Evolutionary conservation across 2,329 filamentous ascomycete species (phyloP).

Genomic region (Diaporthe capsici): DNA sequence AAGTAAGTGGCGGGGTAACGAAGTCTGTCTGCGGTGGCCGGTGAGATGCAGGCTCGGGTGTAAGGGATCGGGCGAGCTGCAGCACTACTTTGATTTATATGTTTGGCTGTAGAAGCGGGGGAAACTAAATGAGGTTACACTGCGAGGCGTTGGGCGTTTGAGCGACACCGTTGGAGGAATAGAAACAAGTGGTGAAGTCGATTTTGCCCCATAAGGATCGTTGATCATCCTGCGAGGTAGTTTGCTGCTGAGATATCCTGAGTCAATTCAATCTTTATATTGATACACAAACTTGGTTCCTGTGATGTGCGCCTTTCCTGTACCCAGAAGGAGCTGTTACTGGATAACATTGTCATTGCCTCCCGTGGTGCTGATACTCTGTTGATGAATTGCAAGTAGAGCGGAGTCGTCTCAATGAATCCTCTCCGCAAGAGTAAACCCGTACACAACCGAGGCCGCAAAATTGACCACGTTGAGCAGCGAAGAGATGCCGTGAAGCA

Average conservation of each 20-base stretch:
- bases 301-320: not conserved
- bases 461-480: conserved; percentile 82
- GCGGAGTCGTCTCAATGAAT: conserved; percentile 57
- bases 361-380: not conserved
- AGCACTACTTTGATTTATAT: not conserved
- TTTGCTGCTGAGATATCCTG: conserved; percentile 6
- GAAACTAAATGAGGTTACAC: not conserved
- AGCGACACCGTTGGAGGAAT: not conserved
- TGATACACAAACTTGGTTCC: not conserved
- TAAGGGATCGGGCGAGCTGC: not conserved
- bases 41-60: not conserved
- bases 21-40: too few relatives aligned
- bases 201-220: not conserved
- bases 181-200: not conserved
- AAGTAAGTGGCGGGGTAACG: too few relatives aligned
- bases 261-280: conserved; percentile 9
- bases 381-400: not conserved
- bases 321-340: not conserved
- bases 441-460: conserved; percentile 81
- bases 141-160: conserved; percentile 28
- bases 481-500: conserved; percentile 85
- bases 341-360: not conserved
- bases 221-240: not conserved
- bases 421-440: conserved; percentile 77
- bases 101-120: not conserved